Base-by-base conservation (phyloP, 805 yeast species). In the Torulaspora maleeae region DNA sequence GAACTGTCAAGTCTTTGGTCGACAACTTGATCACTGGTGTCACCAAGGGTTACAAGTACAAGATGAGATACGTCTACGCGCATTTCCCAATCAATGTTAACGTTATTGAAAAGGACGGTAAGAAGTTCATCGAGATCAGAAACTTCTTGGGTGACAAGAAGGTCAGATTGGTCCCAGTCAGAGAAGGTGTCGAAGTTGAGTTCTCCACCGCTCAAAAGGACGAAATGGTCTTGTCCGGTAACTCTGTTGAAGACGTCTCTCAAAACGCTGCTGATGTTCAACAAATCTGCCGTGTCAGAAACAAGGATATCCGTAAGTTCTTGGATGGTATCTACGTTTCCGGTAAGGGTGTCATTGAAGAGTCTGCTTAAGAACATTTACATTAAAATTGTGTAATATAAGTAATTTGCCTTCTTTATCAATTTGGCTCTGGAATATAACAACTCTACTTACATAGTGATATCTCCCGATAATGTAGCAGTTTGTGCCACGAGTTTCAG, bases 231-330 rank as follows among this genome's bases (percentile, higher is more conserved):
- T 78, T 93, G 65, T 71, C 80, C 58, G 99, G 99, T 77, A 90
- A 88, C 91, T 91, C 97, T 54, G 79, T 88, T 64, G 97, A 91
- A 78, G 86, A 82, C 69, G 99, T 91, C 63, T 93, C 98, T 58
- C 99, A 91, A 79, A 86, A 89, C 70, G 93, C 95, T 75, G 99
- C 99, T 68, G 96, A 89, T 71, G 80, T 93, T 67, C 96, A 91
- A 78, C 98, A 91, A 80, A 81, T 81, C 75, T 89, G 97, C 82
- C 83, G 95, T 75, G 98, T 89, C 71, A 86, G 96, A 82, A 91
- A 91, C 93, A 93, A 93, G 91, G 99, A 91, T 93, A 91, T 93
- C 90, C 87, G 99, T 79, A 91, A 91, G 83, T 91, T 91, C 83
- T 86, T 93, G 82, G 99, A 95, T 76, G 99, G 99, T 89, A 90